Base-by-base conservation (phyloP, 139 green algal species). In the Edaphochlamys debaryana region DNA sequence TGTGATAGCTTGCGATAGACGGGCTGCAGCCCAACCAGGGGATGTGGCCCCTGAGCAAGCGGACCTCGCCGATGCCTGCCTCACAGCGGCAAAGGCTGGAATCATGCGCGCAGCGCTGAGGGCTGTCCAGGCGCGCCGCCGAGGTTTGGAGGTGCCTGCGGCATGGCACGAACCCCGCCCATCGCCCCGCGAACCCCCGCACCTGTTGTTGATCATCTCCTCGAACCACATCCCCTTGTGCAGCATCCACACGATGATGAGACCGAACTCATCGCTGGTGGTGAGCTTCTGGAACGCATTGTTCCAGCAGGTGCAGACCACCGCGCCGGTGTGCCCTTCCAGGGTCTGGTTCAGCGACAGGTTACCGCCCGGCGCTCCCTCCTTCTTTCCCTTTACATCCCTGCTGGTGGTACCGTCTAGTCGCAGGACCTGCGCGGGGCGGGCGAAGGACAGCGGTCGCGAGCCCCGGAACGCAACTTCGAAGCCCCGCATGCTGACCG, bases 131-230 rank as follows among this genome's bases (percentile, higher is more conserved):
- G n/a, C n/a, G n/a, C n/a, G n/a, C n/a, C n/a, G n/a, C n/a, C n/a
- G n/a, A n/a, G n/a, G n/a, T n/a, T n/a, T n/a, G n/a, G n/a, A n/a
- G n/a, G n/a, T n/a, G n/a, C n/a, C n/a, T n/a, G n/a, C n/a, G n/a
- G n/a, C n/a, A n/a, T n/a, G n/a, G n/a, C n/a, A n/a, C n/a, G n/a
- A n/a, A n/a, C n/a, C n/a, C n/a, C n/a, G n/a, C n/a, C n/a, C n/a
- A n/a, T n/a, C n/a, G n/a, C n/a, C n/a, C n/a, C n/a, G n/a, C n/a
- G n/a, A n/a, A 20, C 17, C 63, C 32, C 63, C 67, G 29, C 74
- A 94, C 92, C 91, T 91, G 91, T 98, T 96, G 87, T 98, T 98
- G 77, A 96, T 95, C 94, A 98, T 98, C 85, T 98, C 94, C 86
- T 98, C 94, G 74, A 93, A 94, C 94, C 94, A 98, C 84, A 93